Percentiles rank a stretch among this genome's conserved stretches.
These are phyloP conservation scores for Trifolium fragiferum DNA, from an alignment of 306 rosid genomes.

Conservation along the genomic window DNA sequence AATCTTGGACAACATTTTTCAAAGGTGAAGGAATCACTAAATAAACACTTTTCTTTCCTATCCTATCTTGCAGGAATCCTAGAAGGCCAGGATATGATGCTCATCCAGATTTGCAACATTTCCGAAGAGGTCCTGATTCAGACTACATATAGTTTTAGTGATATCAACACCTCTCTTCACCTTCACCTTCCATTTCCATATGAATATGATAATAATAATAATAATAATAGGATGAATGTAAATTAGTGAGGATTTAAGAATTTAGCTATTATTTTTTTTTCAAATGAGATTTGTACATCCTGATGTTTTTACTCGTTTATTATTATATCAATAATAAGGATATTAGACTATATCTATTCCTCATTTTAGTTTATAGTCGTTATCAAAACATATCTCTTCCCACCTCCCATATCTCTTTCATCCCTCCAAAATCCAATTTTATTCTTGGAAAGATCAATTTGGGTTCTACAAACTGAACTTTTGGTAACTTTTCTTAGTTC, in stretches of 20 bases:
- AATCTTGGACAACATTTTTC: not conserved
- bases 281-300: not conserved
- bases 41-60: not conserved
- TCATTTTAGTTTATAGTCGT: not conserved
- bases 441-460: too few species aligned
- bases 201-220: slow-evolving; percentile 9
- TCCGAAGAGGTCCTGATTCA: slow-evolving; percentile 66
- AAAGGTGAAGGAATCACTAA: not conserved
- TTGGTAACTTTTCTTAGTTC: too few species aligned
- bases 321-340: not conserved
- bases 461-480: too few species aligned
- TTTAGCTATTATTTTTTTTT: not conserved
- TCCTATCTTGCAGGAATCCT: slow-evolving; percentile 57
- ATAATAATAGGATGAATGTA: slow-evolving; percentile 19
- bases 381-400: too few species aligned
- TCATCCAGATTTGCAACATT: slow-evolving; percentile 85
- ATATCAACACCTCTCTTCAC: not conserved
- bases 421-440: too few species aligned
- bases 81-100: slow-evolving; percentile 62
- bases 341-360: not conserved
- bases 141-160: slow-evolving; percentile 65
- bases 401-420: too few species aligned
- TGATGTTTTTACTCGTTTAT: not conserved
- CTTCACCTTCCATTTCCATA: not conserved
- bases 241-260: not conserved